Base-by-base conservation (phyloP, 345 rosid genomes). In the Ceriops tagal region DNA sequence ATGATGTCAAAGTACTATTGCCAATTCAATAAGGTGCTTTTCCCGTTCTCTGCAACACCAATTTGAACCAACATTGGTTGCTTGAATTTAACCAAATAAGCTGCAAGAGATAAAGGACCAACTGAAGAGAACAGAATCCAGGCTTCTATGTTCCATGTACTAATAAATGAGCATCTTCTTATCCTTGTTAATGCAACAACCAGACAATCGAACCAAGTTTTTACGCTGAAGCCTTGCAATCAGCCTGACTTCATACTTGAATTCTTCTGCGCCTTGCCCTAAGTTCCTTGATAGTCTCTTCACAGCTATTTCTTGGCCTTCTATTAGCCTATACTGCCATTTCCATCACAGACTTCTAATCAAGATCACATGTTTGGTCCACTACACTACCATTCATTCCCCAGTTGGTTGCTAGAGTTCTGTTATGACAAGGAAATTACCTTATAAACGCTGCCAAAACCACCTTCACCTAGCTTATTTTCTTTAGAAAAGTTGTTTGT, bases 161-260 rank as follows among this genome's bases (percentile, higher is more conserved):
- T 91, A 96, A n/a, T 89, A 93, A 51, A 93, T 74, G 39, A 93
- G 84, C 77, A 93, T 82, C 83, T 89, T 93, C 69, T 93, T 97
- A 0, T 78, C 88, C 68, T 8, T 75, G 31, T 87, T 92, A 13
- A 84, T 49, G 77, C 92, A 89, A 70, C 87, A 92, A 13, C 90
- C 93, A 6, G 90, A 71, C 65, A 90, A 80, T 1, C 90, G 83
- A 21, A 92, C 96, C 15, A 92, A 88, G 74, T 92, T 92, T 73
- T 88, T 79, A 47, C 90, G 97, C 26, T 90, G 97, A 66, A 92
- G 88, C 86, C 82, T 86, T 11, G 96, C 97, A 35, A 92, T 92
- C 51, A 92, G 64, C 24, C 24, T 85, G 8, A 92, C 87, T 83
- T 92, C 98, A 58, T 87, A 90, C 85, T 85, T 87, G 86, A 92